phyloP scores from a whole-genome alignment of 306 rosid species.

The Quercus gilva region DNA sequence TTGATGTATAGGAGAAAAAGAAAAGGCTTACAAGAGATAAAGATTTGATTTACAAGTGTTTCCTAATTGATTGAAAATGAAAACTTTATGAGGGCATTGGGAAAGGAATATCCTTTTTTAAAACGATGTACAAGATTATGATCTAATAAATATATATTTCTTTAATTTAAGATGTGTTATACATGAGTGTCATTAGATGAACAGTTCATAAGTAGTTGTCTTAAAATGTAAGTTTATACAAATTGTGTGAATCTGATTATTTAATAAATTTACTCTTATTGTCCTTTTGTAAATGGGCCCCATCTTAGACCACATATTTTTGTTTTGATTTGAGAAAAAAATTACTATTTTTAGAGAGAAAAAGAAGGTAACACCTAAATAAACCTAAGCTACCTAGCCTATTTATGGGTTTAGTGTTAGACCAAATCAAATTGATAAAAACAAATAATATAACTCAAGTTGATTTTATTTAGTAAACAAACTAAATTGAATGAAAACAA shows the following conservation, averaged over 20 bases:
- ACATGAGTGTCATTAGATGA: accelerated
- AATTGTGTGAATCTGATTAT: not conserved
- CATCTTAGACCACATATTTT: not conserved
- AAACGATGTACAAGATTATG: not conserved
- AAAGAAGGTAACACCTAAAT: not conserved
- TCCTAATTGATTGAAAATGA: too few species aligned
- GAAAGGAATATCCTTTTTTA: not conserved
- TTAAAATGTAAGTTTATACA: not conserved
- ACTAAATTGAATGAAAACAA: too few species aligned
- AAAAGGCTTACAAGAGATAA: too few species aligned
- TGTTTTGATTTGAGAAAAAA: not conserved
- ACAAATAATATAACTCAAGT: not conserved
- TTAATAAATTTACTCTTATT: not conserved
- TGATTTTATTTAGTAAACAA: too few species aligned
- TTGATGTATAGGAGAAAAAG: too few species aligned
- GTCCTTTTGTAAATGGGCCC: not conserved
- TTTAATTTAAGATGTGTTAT: not conserved
- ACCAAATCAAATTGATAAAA: not conserved
- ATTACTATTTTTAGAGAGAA: not conserved
- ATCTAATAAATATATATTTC: not conserved
- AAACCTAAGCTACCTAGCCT: not conserved
- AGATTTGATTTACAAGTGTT: too few species aligned
- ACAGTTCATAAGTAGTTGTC: not conserved
- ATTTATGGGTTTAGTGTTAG: not conserved
- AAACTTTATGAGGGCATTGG: not conserved